Base-by-base conservation (phyloP, 257 asterid genomes). In the Anisodus tanguticus region DNA sequence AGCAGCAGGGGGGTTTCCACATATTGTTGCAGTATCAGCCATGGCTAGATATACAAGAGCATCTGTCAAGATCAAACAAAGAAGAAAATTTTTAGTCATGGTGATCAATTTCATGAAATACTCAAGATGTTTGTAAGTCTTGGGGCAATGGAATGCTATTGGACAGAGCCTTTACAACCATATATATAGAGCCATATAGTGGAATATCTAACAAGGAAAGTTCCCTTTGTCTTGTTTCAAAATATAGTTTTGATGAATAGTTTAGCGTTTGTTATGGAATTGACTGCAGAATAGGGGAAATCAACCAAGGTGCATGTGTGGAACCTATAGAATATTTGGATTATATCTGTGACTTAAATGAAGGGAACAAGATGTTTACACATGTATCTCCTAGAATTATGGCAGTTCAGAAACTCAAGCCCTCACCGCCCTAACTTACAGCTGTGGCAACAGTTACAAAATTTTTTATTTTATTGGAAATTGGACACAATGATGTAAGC, bases 251-350 rank as follows among this genome's bases (percentile, higher is more conserved):
- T 43, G 37, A 57, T 79, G 37, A 79, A 84, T 87, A 74, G 79
- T 62, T 71, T 70, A 84, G 87, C 87, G 71, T 43, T 81, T 88
- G 71, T 51, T 81, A 77, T 5, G 47, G 39, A 88, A 84, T 85
- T 91, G 90, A 84, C 81, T 19, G 13, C 67, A 60, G 9, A 19
- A 3, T n/a, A 19, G 67, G 35, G 35, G 11, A 60, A 60, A 60
- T 9, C 26, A 22, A 60, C 67, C 67, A 60, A 60, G 67, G 7
- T 22, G 26, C 58, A 45, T n/a, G 58, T 71, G 76, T 67, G 58
- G 37, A 47, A 10, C 57, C 41, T 47, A 72, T 72, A 47, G 11
- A 47, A 72, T 47, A 86, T 79, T 80, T n/a, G 4, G 35, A 62
- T 35, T 35, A 22, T 5, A 80, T 57, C 54, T 41, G 54, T 26